These are phyloP conservation scores for Melaleuca alternifolia DNA, from an alignment of 345 rosid genomes.

Conservation along the genomic window DNA sequence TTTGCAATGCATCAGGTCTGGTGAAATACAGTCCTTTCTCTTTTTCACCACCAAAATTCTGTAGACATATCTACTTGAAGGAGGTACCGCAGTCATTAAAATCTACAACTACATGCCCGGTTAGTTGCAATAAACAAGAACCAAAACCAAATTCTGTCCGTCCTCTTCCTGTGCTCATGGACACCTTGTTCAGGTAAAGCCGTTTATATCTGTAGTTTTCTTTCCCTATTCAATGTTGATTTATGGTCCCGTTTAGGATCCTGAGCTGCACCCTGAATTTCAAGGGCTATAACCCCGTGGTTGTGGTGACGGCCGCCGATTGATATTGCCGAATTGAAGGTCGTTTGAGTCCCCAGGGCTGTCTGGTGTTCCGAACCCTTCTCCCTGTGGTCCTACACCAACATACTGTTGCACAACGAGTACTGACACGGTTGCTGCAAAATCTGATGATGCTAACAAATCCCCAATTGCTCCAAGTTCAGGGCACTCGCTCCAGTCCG, in stretches of 20 bases:
- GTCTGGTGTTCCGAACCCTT: slow-evolving; percentile 28
- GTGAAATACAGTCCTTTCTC: not conserved
- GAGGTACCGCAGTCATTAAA: not conserved
- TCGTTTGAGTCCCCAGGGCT: slow-evolving; percentile 27
- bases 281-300: not conserved
- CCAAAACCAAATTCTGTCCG: not conserved
- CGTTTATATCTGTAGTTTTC: not conserved
- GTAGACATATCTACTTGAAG: not conserved
- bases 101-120: not conserved
- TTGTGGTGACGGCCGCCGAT: slow-evolving; percentile 3
- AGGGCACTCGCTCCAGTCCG: slow-evolving; percentile 99
- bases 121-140: not conserved
- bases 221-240: not conserved
- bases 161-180: not conserved
- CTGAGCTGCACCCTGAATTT: not conserved
- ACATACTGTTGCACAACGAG: slow-evolving; percentile 74
- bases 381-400: slow-evolving; percentile 20
- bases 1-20: not conserved
- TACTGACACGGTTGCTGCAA: slow-evolving; percentile 69
- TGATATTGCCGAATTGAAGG: slow-evolving; percentile 4
- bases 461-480: slow-evolving; percentile 97
- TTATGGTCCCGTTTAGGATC: not conserved
- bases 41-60: not conserved
- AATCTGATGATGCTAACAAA: slow-evolving; percentile 86
- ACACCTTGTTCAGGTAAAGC: not conserved